Conservation (phyloP, 208 protist genomes). For the Leishmania guyanensis region DNA sequence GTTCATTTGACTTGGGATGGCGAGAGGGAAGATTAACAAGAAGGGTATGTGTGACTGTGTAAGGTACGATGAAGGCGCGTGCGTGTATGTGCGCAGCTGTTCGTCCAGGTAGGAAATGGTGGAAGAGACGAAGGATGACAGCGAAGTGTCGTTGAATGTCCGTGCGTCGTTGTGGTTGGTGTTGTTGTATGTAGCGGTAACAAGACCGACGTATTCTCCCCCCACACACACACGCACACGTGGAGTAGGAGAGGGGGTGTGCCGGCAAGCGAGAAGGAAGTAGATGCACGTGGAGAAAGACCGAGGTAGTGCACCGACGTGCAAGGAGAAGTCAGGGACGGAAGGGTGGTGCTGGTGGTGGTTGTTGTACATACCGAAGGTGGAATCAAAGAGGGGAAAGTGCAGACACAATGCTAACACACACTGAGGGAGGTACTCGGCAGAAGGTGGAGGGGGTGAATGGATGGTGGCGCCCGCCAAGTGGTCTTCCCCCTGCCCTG, state of each 20-base stretch:
- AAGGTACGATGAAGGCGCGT: neutral
- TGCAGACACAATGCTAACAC: too few relatives aligned
- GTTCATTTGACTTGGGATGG: constrained; percentile 22
- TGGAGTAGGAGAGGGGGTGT: neutral
- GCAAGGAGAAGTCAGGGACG: neutral
- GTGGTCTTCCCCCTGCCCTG: neutral
- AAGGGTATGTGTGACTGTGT: constrained; percentile 1
- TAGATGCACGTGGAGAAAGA: neutral
- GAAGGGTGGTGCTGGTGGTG: too few relatives aligned
- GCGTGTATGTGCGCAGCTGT: neutral
- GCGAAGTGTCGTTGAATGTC: too few relatives aligned
- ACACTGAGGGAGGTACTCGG: too few relatives aligned
- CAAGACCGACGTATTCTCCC: neutral
- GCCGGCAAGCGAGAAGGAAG: neutral
- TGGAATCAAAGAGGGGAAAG: neutral
- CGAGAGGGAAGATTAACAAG: constrained; percentile 16
- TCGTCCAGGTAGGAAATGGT: neutral
- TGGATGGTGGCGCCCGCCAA: neutral
- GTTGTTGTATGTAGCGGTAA: too few relatives aligned
- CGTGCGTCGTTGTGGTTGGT: too few relatives aligned
- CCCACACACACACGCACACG: neutral
- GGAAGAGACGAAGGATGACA: too few relatives aligned
- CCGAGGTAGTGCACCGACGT: neutral
- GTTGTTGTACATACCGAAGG: too few relatives aligned
- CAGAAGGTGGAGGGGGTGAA: neutral